A percentile compares a stretch with the other conserved stretches of the same genome.
phyloP scores from a whole-genome alignment of 176 grass and related monocot species.

The Musa acuminata region DNA sequence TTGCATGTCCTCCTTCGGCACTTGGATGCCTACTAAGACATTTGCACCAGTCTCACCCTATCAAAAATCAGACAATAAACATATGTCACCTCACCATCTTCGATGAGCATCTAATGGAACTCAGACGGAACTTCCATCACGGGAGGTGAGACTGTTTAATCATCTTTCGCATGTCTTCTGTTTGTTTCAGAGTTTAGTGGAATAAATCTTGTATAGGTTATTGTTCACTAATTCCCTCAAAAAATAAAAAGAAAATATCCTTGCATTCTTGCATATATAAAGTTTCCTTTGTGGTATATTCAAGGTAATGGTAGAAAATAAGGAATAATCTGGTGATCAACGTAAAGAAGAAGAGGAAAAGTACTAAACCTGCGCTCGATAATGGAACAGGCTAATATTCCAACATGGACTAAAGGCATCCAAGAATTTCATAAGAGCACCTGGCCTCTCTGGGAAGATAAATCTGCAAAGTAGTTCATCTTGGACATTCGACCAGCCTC shows the following conservation, averaged over 20 bases:
- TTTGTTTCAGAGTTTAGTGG: background rate
- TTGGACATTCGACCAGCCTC: slow-evolving; percentile 69
- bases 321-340: too few species aligned
- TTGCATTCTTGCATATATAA: too few species aligned
- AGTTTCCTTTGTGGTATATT: too few species aligned
- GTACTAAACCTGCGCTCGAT: slow-evolving; percentile 60
- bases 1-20: slow-evolving; percentile 42
- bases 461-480: slow-evolving; percentile 85
- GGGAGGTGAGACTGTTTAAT: background rate
- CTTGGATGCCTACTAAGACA: slow-evolving; percentile 88
- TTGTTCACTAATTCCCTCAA: too few species aligned
- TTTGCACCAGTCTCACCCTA: slow-evolving; percentile 81
- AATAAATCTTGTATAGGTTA: too few species aligned
- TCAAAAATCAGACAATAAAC: slow-evolving; percentile 7
- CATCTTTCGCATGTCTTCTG: background rate
- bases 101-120: background rate
- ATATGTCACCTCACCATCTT: too few species aligned
- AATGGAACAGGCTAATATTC: slow-evolving; percentile 98
- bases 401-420: slow-evolving; percentile 70
- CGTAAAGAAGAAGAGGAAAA: background rate
- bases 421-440: slow-evolving; percentile 81
- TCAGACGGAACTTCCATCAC: background rate
- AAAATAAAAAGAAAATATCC: too few species aligned
- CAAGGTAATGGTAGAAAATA: too few species aligned
- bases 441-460: slow-evolving; percentile 94